Conservation (phyloP, 768 basidiomycete species). For the Infundibulicybe gibba region DNA sequence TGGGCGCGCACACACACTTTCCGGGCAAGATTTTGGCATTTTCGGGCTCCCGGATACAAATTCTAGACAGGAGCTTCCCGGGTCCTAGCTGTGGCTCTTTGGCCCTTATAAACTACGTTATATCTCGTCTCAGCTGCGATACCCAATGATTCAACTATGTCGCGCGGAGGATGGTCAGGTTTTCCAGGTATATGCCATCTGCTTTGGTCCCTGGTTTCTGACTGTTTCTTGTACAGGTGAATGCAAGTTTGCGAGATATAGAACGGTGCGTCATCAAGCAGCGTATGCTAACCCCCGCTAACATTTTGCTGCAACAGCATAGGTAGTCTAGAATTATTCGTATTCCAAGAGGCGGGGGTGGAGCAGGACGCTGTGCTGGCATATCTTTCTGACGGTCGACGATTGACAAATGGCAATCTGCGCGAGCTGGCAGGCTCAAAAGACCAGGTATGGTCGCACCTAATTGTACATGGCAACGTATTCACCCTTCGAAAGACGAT, state of each 20-base stretch:
- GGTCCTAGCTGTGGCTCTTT: background rate
- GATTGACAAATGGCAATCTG: slow-evolving; percentile 67
- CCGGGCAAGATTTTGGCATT: too few relatives aligned
- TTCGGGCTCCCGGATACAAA: background rate
- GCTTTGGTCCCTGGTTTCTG: slow-evolving; percentile 1
- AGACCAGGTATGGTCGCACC: slow-evolving; percentile 53
- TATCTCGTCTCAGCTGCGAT: background rate
- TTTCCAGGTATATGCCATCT: slow-evolving; percentile 40
- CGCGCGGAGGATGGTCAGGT: slow-evolving; percentile 62
- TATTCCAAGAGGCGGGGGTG: slow-evolving; percentile 70
- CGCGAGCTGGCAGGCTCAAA: slow-evolving; percentile 72
- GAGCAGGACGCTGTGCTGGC: slow-evolving; percentile 68
- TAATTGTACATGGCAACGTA: background rate
- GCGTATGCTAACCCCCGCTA: background rate
- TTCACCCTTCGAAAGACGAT: slow-evolving; percentile 43
- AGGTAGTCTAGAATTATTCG: slow-evolving; percentile 66
- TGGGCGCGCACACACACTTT: too few relatives aligned
- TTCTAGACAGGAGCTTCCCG: background rate
- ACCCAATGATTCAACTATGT: slow-evolving; percentile 57
- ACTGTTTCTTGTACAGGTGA: slow-evolving; percentile 36
- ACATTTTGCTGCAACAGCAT: slow-evolving; percentile 32
- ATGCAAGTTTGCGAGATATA: slow-evolving; percentile 70
- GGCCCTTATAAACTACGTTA: background rate
- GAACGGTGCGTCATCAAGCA: slow-evolving; percentile 50
- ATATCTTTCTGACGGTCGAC: slow-evolving; percentile 76